These are phyloP conservation scores for Pascua guehoae DNA, from an alignment of 1,284 basidiomycete genomes.

Conservation along the genomic window DNA sequence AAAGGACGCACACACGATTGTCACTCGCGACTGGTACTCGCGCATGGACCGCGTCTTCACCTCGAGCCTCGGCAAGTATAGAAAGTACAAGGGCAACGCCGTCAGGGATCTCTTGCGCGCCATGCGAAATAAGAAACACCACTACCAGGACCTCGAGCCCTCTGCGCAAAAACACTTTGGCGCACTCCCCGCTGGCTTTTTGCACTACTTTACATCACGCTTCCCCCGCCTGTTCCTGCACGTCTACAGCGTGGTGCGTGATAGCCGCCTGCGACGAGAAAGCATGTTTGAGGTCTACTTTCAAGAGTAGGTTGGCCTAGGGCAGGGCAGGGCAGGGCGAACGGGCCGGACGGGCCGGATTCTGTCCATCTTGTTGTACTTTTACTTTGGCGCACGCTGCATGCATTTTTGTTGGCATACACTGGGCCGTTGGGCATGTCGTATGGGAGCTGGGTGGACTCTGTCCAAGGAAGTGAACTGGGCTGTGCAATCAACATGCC, in stretches of 20 bases:
- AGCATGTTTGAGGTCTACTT: conserved; percentile 84
- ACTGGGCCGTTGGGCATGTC: too few species aligned
- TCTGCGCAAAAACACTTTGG: conserved; percentile 82
- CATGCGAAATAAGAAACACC: conserved; percentile 97
- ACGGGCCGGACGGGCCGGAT: too few species aligned
- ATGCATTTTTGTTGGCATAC: too few species aligned
- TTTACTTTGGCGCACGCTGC: too few species aligned
- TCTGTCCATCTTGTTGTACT: too few species aligned
- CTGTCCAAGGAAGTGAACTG: too few species aligned
- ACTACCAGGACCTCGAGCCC: conserved; percentile 86
- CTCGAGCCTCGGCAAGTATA: conserved; percentile 91
- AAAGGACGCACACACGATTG: conserved; percentile 61
- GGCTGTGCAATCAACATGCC: too few species aligned
- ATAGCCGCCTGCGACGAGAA: conserved; percentile 65
- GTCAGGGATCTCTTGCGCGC: conserved; percentile 90
- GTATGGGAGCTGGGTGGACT: not conserved
- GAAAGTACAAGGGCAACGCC: conserved; percentile 87
- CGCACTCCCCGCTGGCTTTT: conserved; percentile 84
- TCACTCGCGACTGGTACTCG: conserved; percentile 82
- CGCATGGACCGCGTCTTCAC: conserved; percentile 84
- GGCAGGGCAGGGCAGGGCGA: too few species aligned
- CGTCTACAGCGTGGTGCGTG: conserved; percentile 72
- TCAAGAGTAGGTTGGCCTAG: conserved; percentile 5
- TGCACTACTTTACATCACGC: conserved; percentile 87
- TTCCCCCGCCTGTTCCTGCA: conserved; percentile 89